Evolutionary conservation across 768 basidiomycete species (phyloP).

Genomic region (Saitozyma podzolica): DNA sequence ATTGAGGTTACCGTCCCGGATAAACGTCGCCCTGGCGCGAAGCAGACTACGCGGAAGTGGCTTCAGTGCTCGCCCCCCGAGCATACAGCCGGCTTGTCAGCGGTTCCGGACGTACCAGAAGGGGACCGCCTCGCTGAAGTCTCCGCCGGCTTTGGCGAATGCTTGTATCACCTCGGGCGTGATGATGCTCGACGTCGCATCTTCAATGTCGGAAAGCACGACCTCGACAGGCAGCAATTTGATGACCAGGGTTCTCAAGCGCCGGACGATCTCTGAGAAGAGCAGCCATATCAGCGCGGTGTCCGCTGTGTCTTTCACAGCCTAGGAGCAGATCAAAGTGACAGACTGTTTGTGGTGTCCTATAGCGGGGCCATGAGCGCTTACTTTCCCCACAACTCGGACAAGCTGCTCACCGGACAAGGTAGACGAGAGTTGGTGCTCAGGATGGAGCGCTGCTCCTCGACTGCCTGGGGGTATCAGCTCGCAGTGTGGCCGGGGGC

Average conservation of each 20-base stretch:
- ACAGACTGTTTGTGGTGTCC: constrained; percentile 44
- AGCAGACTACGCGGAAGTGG: constrained; percentile 6
- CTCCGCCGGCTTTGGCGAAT: constrained; percentile 78
- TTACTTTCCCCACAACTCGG: neutral
- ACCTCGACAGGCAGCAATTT: constrained; percentile 80
- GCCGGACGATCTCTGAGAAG: constrained; percentile 70
- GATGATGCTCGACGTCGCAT: constrained; percentile 78
- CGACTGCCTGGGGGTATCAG: constrained; percentile 29
- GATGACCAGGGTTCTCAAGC: constrained; percentile 73
- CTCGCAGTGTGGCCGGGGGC: neutral
- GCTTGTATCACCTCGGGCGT: constrained; percentile 72
- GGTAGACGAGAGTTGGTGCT: constrained; percentile 34
- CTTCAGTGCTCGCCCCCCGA: too few relatives aligned
- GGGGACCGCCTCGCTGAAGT: constrained; percentile 76
- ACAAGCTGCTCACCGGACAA: constrained; percentile 36
- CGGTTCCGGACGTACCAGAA: constrained; percentile 36
- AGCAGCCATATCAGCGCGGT: neutral
- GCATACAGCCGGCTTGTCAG: neutral
- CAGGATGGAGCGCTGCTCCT: constrained; percentile 48
- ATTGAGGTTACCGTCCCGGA: constrained; percentile 76
- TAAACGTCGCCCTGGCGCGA: constrained; percentile 65
- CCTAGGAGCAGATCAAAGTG: neutral
- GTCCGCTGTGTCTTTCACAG: neutral
- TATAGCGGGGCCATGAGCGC: constrained; percentile 10
- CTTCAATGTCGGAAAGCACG: constrained; percentile 63